These are phyloP conservation scores for Neolentinus lepideus DNA, from an alignment of 1,284 basidiomycete species.

Conservation along the genomic window DNA sequence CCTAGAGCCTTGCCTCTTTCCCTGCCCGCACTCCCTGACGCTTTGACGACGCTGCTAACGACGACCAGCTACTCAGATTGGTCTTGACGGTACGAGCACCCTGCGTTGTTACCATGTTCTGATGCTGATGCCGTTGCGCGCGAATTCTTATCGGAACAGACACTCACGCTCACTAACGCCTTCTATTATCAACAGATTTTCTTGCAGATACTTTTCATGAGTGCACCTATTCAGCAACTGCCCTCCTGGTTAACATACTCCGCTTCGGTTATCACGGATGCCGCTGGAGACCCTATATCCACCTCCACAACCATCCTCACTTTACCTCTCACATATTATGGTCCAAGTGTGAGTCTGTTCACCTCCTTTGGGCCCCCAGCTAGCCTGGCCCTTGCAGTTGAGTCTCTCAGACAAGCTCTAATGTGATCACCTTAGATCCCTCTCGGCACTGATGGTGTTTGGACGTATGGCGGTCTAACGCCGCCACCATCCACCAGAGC, in stretches of 20 bases:
- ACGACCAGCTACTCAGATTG: not conserved
- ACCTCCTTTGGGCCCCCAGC: not conserved
- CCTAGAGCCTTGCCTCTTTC: not conserved
- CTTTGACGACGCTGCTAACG: not conserved
- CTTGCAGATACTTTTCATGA: conserved; percentile 26
- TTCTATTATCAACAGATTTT: not conserved
- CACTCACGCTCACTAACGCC: not conserved
- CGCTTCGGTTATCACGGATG: conserved; percentile 39
- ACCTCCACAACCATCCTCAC: conserved; percentile 45
- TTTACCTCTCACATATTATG: conserved; percentile 66
- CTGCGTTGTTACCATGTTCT: not conserved
- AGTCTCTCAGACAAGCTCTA: not conserved
- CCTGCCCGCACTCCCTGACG: not conserved
- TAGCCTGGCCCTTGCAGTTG: not conserved
- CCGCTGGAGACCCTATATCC: conserved; percentile 39
- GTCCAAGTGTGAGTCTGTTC: conserved; percentile 53
- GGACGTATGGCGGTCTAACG: conserved; percentile 59
- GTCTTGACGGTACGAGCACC: not conserved
- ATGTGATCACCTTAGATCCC: conserved; percentile 47
- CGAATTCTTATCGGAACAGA: not conserved
- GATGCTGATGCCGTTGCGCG: not conserved
- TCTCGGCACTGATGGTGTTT: conserved; percentile 47
- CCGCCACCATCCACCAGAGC: conserved; percentile 32
- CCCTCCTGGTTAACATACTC: conserved; percentile 61
- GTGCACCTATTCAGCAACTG: conserved; percentile 49